A percentile compares a stretch with the other conserved stretches of the same genome.
phyloP scores from a whole-genome alignment of 805 yeast genomes.

The Ogataea minuta region DNA sequence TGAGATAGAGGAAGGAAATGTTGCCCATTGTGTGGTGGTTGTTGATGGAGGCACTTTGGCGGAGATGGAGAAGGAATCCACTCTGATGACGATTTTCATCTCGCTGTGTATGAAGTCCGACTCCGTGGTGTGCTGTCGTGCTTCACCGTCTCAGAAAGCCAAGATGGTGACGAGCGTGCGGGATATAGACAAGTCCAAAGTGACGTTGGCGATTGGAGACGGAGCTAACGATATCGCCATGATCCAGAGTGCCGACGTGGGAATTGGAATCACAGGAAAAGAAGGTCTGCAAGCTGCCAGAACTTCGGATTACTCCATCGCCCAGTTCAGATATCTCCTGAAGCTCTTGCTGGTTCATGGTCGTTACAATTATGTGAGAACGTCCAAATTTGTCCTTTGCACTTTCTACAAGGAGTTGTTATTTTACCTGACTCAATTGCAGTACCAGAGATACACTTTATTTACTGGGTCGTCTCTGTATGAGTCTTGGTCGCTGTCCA shows the following conservation, averaged over 20 bases:
- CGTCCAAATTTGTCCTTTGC: slow-evolving; percentile 85
- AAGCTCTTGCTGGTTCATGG: slow-evolving; percentile 92
- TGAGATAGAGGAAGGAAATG: slow-evolving; percentile 66
- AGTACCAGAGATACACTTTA: slow-evolving; percentile 81
- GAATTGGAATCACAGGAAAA: slow-evolving; percentile 94
- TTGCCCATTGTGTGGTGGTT: slow-evolving; percentile 94
- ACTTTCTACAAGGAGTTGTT: slow-evolving; percentile 93
- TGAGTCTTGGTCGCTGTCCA: slow-evolving; percentile 94
- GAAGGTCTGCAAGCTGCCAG: slow-evolving; percentile 98
- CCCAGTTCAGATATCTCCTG: slow-evolving; percentile 82
- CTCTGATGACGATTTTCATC: slow-evolving; percentile 70
- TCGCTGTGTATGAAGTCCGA: slow-evolving; percentile 86
- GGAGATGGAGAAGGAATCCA: slow-evolving; percentile 68
- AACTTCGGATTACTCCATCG: slow-evolving; percentile 91
- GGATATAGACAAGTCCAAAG: slow-evolving; percentile 59
- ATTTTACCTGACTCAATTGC: slow-evolving; percentile 84
- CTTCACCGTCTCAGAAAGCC: slow-evolving; percentile 96
- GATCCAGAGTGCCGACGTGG: slow-evolving; percentile 98
- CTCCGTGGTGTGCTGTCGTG: slow-evolving; percentile 92
- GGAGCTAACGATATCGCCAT: slow-evolving; percentile 99
- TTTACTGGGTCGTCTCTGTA: slow-evolving; percentile 92
- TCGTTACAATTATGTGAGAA: slow-evolving; percentile 88
- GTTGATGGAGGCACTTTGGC: slow-evolving; percentile 89
- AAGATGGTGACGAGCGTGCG: slow-evolving; percentile 82
- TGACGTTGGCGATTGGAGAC: slow-evolving; percentile 95